Conservation (phyloP, 768 basidiomycete genomes). For the Punctularia strigosozonata region DNA sequence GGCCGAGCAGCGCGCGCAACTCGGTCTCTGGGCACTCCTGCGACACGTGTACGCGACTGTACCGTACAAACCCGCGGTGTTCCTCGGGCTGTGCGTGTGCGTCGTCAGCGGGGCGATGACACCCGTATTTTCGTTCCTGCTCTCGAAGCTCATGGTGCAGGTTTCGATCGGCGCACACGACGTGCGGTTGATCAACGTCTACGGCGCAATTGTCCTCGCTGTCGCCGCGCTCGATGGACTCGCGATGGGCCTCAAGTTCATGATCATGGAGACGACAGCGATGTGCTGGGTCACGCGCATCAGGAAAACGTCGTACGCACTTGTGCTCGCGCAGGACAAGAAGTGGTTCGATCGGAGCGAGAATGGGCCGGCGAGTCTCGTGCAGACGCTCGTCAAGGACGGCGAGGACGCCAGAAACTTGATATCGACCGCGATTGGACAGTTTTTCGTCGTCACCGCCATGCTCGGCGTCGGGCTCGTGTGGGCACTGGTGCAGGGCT, state of each 20-base stretch:
- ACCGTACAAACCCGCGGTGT: slow-evolving; percentile 59
- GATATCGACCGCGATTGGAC: slow-evolving; percentile 59
- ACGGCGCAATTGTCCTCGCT: slow-evolving; percentile 61
- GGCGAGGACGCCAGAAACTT: slow-evolving; percentile 78
- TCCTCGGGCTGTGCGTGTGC: slow-evolving; percentile 59
- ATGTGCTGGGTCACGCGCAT: slow-evolving; percentile 66
- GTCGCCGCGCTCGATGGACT: slow-evolving; percentile 70
- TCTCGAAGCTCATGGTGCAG: slow-evolving; percentile 70
- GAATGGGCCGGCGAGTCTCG: slow-evolving; percentile 47
- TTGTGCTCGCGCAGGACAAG: slow-evolving; percentile 72
- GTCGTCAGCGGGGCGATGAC: slow-evolving; percentile 75
- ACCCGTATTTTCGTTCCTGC: slow-evolving; percentile 84
- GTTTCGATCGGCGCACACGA: slow-evolving; percentile 64
- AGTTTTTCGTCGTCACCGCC: slow-evolving; percentile 57
- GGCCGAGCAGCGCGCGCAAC: slow-evolving; percentile 9
- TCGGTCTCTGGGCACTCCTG: slow-evolving; percentile 34
- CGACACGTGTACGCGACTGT: slow-evolving; percentile 55
- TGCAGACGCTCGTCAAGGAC: slow-evolving; percentile 77
- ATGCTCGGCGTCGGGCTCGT: slow-evolving; percentile 79
- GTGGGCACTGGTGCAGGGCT: slow-evolving; percentile 83
- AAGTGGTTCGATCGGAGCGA: slow-evolving; percentile 69
- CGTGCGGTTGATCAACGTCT: slow-evolving; percentile 47
- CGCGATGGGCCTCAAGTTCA: slow-evolving; percentile 65
- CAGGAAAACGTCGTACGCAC: slow-evolving; percentile 41
- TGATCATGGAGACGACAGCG: slow-evolving; percentile 64